Base-by-base conservation (phyloP, 202 grass and related monocot species). In the Setaria viridis region DNA sequence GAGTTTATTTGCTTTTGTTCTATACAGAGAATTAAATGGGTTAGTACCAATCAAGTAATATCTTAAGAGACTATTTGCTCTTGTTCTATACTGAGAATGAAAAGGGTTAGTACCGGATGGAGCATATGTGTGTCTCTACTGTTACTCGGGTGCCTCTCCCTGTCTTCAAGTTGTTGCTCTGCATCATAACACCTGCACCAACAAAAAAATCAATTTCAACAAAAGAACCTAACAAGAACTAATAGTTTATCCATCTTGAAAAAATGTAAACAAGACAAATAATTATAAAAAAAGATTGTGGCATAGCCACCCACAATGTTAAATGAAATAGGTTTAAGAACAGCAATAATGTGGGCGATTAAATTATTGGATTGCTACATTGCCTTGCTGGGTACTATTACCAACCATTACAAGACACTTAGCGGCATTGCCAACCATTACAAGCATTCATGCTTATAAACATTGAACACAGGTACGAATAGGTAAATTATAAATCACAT, bases 71-170 rank as follows among this genome's bases (percentile, higher is more conserved):
- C 48, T 57, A 72, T 68, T 75, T 80, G 11, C 17, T 68, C 19
- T 47, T 35, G 82, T 76, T 41, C 62, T 79, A 68, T 30, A 85
- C 19, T 47, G 17, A 77, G 11, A 76, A 55, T 35, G 65, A 79
- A 87, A 88, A 42, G 12, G 67, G 33, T 19, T 62, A 90, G 78
- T 89, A 99, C 97, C 67, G 92, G 94, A 87, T 87, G 85, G 62
- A 99, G 91, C 63, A 69, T 90, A 85, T 99, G 97, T 30, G 73
- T 88, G 48, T 99, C 94, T 78, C 92, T 93, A 68, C 82, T 90
- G 75, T 93, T 88, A 83, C 70, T 90, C 1, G 90, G 91, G 76
- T 99, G 97, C 21, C 83, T 93, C 63, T 99, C 97, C 81, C 85
- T 92, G 19, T 97, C 92, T 81, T 99, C 97, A 82, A 92, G 85